These are phyloP conservation scores for Cucurbita moschata DNA, from an alignment of 306 rosid species.

Conservation along the genomic window DNA sequence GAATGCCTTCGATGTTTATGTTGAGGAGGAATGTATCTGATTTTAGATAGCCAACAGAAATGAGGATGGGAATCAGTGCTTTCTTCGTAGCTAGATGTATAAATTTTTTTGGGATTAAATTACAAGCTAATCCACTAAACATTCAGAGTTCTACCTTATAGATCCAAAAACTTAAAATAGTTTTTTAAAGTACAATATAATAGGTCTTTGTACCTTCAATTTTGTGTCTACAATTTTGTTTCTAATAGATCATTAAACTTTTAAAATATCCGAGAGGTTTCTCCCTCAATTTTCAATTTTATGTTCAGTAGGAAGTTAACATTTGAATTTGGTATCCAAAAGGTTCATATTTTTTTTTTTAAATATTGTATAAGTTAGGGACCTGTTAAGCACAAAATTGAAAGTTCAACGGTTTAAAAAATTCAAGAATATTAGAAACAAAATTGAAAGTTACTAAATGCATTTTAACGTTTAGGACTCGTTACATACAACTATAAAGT, in stretches of 20 bases:
- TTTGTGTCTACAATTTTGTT: neutral
- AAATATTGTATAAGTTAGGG: neutral
- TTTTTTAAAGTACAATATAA: neutral
- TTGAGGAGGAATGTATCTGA: neutral
- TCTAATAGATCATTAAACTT: neutral
- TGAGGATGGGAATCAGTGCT: neutral
- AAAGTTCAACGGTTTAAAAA: neutral
- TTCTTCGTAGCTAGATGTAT: neutral
- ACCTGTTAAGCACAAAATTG: neutral
- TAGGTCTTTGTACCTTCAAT: neutral
- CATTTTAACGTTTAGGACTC: neutral
- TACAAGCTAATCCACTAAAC: neutral
- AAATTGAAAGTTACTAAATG: neutral
- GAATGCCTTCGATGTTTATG: neutral
- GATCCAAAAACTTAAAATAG: neutral
- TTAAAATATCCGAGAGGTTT: neutral
- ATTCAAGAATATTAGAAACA: no score
- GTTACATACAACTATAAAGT: neutral
- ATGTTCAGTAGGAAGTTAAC: neutral
- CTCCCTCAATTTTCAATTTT: neutral
- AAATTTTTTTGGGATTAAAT: neutral
- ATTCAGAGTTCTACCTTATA: neutral
- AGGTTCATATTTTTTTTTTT: neutral
- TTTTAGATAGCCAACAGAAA: neutral
- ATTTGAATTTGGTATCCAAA: neutral